A percentile compares a stretch with the other conserved stretches of the same genome.
phyloP scores from a whole-genome alignment of 768 basidiomycete species.

The Saitozyma sp. region DNA sequence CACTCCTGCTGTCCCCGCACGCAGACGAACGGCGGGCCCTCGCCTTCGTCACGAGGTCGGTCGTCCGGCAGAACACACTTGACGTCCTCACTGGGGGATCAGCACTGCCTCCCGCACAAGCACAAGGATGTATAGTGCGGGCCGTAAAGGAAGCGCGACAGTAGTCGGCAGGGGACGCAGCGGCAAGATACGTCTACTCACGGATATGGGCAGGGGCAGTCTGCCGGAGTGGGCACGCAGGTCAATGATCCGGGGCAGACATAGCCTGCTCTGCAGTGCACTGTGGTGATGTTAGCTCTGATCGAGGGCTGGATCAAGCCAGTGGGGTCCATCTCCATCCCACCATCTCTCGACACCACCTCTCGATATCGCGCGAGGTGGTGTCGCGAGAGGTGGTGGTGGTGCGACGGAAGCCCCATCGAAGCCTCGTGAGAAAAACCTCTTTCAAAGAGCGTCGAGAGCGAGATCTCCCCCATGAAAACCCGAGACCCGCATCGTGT shows the following conservation, averaged over 20 bases:
- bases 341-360: too few relatives aligned
- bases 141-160: not conserved
- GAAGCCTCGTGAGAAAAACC: too few relatives aligned
- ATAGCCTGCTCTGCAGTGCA: conserved; percentile 44
- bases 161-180: not conserved
- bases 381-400: too few relatives aligned
- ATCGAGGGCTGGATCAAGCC: not conserved
- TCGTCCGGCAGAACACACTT: conserved; percentile 43
- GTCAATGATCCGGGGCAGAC: conserved; percentile 43
- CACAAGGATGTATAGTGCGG: not conserved
- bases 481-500: not conserved
- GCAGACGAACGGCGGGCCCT: conserved; percentile 45
- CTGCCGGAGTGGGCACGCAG: conserved; percentile 44
- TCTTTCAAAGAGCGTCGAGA: too few relatives aligned
- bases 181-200: conserved; percentile 15
- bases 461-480: too few relatives aligned
- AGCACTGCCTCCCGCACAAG: not conserved
- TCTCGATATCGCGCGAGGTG: too few relatives aligned
- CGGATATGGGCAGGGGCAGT: conserved; percentile 49
- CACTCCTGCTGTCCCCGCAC: conserved; percentile 32
- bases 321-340: not conserved
- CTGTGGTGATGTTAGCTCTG: conserved; percentile 8
- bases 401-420: too few relatives aligned
- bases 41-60: conserved; percentile 40
- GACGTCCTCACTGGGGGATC: conserved; percentile 34